Percentiles rank a stretch among this genome's conserved stretches.
phyloP scores from a whole-genome alignment of 768 basidiomycete species.

The Russula sp. region DNA sequence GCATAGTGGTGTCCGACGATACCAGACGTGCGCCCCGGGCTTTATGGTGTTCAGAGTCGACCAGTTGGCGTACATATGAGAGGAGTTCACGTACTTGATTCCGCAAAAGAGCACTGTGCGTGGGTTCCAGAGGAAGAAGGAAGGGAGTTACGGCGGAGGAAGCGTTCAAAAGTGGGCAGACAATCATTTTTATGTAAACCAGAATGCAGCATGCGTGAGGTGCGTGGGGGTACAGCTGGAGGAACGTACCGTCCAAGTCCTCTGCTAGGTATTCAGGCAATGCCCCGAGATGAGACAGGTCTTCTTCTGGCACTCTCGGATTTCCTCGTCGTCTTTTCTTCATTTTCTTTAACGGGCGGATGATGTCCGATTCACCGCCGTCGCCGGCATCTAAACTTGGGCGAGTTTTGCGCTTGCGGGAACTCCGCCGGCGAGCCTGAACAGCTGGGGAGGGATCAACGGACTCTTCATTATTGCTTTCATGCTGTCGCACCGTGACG shows the following conservation, averaged over 20 bases:
- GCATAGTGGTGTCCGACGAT: constrained; percentile 75
- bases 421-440: no score
- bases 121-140: no score
- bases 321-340: constrained; percentile 37
- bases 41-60: constrained; percentile 33
- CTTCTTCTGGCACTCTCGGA: constrained; percentile 48
- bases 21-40: constrained; percentile 68
- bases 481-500: no score
- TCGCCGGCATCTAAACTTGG: neutral
- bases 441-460: neutral
- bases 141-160: neutral
- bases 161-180: neutral
- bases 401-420: neutral
- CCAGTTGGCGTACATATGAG: neutral
- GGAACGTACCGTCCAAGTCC: constrained; percentile 54
- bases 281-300: constrained; percentile 48
- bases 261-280: constrained; percentile 53
- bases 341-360: constrained; percentile 6
- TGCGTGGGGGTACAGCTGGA: no score
- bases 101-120: constrained; percentile 74
- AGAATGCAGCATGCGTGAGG: no score
- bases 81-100: constrained; percentile 57
- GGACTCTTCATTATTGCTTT: neutral
- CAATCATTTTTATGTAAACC: neutral
- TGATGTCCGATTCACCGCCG: no score